A percentile compares a stretch with the other conserved stretches of the same genome.
Conservation (phyloP, 1,139 yeast species). For the Candida sanyaensis region DNA sequence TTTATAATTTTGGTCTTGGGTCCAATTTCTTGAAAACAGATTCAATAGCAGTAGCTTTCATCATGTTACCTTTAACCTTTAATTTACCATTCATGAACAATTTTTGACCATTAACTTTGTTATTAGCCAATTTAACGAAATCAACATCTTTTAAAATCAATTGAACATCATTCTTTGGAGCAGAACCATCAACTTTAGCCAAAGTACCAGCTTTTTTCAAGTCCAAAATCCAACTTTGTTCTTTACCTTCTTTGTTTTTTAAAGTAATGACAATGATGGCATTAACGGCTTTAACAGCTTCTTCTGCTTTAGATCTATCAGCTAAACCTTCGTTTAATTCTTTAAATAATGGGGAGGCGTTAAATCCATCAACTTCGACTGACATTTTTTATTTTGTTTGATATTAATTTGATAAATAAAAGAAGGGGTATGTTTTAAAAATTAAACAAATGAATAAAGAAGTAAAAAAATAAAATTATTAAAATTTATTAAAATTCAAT, state of each 20-base stretch:
- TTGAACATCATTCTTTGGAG: conserved; percentile 66
- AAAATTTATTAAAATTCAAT: too few species aligned
- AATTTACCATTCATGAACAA: conserved; percentile 82
- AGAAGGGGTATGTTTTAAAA: neutral
- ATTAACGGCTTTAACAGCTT: conserved; percentile 54
- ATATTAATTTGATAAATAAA: conserved; percentile 1
- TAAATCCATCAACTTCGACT: conserved; percentile 49
- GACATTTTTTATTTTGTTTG: conserved; percentile 37
- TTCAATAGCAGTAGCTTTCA: conserved; percentile 85
- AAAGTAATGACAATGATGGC: conserved; percentile 69
- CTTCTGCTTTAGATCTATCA: conserved; percentile 40
- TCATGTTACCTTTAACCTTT: conserved; percentile 85
- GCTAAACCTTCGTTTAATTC: conserved; percentile 42
- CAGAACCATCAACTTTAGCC: conserved; percentile 48
- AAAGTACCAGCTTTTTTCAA: conserved; percentile 65
- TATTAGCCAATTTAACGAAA: conserved; percentile 68
- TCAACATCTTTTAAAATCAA: conserved; percentile 65
- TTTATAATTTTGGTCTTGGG: conserved; percentile 51
- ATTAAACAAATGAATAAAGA: too few species aligned
- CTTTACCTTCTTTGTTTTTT: conserved; percentile 66
- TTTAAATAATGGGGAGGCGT: conserved; percentile 48
- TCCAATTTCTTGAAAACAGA: conserved; percentile 67
- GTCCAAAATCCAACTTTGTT: conserved; percentile 71
- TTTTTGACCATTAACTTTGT: conserved; percentile 83
- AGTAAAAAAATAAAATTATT: too few species aligned